phyloP scores from a whole-genome alignment of 2,329 filamentous ascomycete species.

The Sclerotinia glacialis region DNA sequence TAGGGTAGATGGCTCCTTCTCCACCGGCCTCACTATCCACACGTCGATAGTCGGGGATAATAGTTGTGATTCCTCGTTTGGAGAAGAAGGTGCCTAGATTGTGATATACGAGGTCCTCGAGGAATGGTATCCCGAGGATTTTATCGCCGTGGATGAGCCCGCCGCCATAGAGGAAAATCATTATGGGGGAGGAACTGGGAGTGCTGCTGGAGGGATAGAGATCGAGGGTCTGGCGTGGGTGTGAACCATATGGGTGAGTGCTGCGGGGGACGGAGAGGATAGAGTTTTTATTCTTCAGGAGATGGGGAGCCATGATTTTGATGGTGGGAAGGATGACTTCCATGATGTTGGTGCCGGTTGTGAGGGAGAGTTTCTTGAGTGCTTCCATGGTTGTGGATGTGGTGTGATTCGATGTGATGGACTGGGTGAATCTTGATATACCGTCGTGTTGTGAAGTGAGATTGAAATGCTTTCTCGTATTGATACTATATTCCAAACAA shows the following conservation, averaged over 20 bases:
- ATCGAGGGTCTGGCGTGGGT: constrained; percentile 37
- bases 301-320: constrained; percentile 32
- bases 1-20: constrained; percentile 34
- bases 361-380: constrained; percentile 27
- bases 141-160: constrained; percentile 36
- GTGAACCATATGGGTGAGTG: constrained; percentile 33
- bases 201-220: constrained; percentile 30
- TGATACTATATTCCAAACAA: background rate
- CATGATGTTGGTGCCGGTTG: constrained; percentile 27
- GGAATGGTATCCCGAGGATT: constrained; percentile 22
- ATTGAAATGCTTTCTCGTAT: too few species aligned
- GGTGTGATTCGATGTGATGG: background rate
- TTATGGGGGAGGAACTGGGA: constrained; percentile 26
- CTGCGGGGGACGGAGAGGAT: constrained; percentile 32
- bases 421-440: background rate
- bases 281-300: constrained; percentile 29
- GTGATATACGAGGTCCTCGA: constrained; percentile 33
- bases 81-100: constrained; percentile 39
- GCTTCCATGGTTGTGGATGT: constrained; percentile 30
- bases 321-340: constrained; percentile 31
- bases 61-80: constrained; percentile 29
- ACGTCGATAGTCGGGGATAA: constrained; percentile 36
- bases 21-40: constrained; percentile 32
- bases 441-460: background rate
- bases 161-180: constrained; percentile 38